These are phyloP conservation scores for Pseudozyma sp. DNA, from an alignment of 1,284 basidiomycete species.

Conservation along the genomic window DNA sequence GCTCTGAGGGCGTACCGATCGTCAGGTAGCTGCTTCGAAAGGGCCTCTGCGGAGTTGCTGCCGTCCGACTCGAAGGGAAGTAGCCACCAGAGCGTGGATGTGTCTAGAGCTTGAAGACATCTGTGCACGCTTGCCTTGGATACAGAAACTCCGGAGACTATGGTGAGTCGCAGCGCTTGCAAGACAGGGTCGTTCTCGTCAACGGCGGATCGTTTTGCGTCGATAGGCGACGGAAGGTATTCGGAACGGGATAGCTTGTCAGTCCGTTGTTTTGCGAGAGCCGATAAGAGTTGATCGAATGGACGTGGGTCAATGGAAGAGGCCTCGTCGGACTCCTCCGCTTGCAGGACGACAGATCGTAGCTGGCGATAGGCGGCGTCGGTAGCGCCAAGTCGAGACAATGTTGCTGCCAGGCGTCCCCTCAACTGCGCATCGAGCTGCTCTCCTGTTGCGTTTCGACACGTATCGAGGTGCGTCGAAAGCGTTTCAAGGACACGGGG, in stretches of 20 bases:
- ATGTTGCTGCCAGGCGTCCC: slow-evolving; percentile 28
- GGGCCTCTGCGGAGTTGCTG: neutral
- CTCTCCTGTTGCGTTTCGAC: neutral
- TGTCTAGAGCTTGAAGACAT: slow-evolving; percentile 32
- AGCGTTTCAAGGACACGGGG: slow-evolving; percentile 7
- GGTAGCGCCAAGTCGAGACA: slow-evolving; percentile 24
- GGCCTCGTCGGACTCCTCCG: neutral
- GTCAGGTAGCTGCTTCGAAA: slow-evolving; percentile 3
- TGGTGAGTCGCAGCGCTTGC: slow-evolving; percentile 31
- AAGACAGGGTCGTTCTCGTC: slow-evolving; percentile 29
- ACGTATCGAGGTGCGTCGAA: slow-evolving; percentile 8
- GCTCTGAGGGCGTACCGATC: slow-evolving; percentile 21
- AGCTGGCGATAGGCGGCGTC: slow-evolving; percentile 21
- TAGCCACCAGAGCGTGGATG: slow-evolving; percentile 39
- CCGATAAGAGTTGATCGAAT: slow-evolving; percentile 42
- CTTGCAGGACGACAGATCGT: slow-evolving; percentile 8
- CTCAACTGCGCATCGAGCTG: slow-evolving; percentile 20
- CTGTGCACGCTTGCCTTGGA: slow-evolving; percentile 35
- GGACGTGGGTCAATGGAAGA: slow-evolving; percentile 31
- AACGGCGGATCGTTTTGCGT: neutral
- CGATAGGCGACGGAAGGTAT: slow-evolving; percentile 39
- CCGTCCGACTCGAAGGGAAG: slow-evolving; percentile 38
- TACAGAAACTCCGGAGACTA: slow-evolving; percentile 15
- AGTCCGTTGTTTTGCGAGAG: slow-evolving; percentile 20
- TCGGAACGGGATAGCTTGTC: neutral